Conservation (phyloP, 768 basidiomycete species). For the Podaxis mareebaensis region DNA sequence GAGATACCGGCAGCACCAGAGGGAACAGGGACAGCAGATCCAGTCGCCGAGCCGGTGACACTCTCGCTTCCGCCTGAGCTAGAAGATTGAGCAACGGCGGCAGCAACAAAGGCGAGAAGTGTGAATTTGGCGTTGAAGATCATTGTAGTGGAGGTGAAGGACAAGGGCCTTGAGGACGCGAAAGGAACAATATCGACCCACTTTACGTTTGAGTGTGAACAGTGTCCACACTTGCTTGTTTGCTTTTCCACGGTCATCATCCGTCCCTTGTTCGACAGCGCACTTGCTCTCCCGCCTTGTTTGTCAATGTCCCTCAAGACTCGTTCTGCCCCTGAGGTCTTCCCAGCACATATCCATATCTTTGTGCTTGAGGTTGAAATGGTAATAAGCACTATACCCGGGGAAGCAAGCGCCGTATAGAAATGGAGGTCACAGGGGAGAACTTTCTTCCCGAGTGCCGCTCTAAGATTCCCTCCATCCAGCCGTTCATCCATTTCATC, state of each 20-base stretch:
- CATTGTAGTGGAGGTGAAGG: not conserved
- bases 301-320: not conserved
- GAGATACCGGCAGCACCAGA: slow-evolving; percentile 17
- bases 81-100: slow-evolving; percentile 7
- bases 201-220: not conserved
- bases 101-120: slow-evolving; percentile 1
- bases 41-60: not conserved
- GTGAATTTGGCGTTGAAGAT: slow-evolving; percentile 5
- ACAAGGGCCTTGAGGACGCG: too few relatives aligned
- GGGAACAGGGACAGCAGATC: not conserved
- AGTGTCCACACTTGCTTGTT: not conserved
- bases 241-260: slow-evolving; percentile 7
- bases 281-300: not conserved
- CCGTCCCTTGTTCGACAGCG: not conserved
- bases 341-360: too few relatives aligned
- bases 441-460: not conserved
- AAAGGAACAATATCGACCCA: not conserved
- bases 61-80: not conserved
- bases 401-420: not conserved
- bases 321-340: too few relatives aligned
- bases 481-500: not conserved
- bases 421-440: not conserved
- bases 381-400: not conserved
- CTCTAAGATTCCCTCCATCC: not conserved
- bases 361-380: not conserved